Conservation (phyloP, 768 basidiomycete species). For the Multifurca ochricompacta region DNA sequence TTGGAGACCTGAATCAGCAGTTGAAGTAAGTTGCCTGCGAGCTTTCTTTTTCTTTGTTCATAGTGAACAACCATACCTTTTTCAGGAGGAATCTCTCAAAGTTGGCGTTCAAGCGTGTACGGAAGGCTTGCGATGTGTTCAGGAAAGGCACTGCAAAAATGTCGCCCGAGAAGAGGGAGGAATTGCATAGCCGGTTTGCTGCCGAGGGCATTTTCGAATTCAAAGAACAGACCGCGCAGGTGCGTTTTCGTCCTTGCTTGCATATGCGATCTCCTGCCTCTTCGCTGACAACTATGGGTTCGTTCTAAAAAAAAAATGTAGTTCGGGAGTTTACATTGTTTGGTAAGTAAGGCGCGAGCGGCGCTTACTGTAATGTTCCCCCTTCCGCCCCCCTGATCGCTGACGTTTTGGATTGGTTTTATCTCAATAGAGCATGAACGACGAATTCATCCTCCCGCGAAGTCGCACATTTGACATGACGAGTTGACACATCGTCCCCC, state of each 20-base stretch:
- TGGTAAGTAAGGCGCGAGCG: conserved; percentile 11
- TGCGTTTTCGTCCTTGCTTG: not conserved
- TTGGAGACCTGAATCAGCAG: not conserved
- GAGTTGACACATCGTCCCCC: not conserved
- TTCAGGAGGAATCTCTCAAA: not conserved
- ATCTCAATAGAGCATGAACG: conserved; percentile 1
- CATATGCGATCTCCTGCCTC: not conserved
- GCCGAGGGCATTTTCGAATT: not conserved
- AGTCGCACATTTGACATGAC: not conserved
- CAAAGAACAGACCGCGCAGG: not conserved
- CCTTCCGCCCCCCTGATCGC: too few species aligned
- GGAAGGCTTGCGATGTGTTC: not conserved
- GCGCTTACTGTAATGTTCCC: not conserved
- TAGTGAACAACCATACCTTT: not conserved
- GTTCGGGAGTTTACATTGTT: not conserved
- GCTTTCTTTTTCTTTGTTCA: not conserved
- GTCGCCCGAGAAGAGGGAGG: not conserved
- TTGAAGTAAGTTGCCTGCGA: conserved; percentile 4
- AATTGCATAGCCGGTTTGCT: not conserved
- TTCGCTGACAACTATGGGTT: too few species aligned
- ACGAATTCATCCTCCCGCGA: not conserved
- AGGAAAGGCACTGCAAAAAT: not conserved
- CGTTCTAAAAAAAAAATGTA: too few species aligned
- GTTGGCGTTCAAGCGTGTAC: conserved; percentile 7
- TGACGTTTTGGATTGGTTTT: not conserved